A percentile compares a stretch with the other conserved stretches of the same genome.
These are phyloP conservation scores for Rugiboletus extremiorientalis DNA, from an alignment of 1,284 basidiomycete genomes.

Conservation along the genomic window DNA sequence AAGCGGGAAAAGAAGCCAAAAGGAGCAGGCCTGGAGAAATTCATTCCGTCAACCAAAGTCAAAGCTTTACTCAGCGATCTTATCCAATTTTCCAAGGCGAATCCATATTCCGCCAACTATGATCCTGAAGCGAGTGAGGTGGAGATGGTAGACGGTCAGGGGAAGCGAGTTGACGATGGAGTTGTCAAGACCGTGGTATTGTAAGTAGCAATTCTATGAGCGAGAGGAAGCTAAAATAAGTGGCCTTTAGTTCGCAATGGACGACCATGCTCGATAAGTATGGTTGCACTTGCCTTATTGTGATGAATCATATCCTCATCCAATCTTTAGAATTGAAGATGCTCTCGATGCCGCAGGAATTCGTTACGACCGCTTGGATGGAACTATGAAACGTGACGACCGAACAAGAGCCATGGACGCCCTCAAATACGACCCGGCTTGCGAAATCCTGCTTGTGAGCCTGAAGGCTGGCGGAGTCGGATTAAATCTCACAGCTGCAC, in stretches of 20 bases:
- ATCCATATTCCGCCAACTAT: slow-evolving; percentile 85
- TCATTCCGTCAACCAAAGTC: slow-evolving; percentile 85
- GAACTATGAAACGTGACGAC: slow-evolving; percentile 95
- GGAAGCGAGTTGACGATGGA: slow-evolving; percentile 66
- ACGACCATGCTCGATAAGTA: slow-evolving; percentile 94
- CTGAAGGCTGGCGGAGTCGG: slow-evolving; percentile 97
- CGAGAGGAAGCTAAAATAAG: slow-evolving; percentile 18
- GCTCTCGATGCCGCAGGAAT: slow-evolving; percentile 82
- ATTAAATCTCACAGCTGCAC: slow-evolving; percentile 90
- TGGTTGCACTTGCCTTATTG: slow-evolving; percentile 21
- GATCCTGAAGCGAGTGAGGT: slow-evolving; percentile 69
- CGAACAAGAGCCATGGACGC: slow-evolving; percentile 88
- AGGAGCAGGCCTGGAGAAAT: slow-evolving; percentile 54
- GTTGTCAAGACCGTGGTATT: slow-evolving; percentile 89
- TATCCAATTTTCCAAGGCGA: slow-evolving; percentile 70
- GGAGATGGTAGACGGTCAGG: slow-evolving; percentile 72
- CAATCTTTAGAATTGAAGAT: slow-evolving; percentile 71
- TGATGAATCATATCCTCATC: slow-evolving; percentile 12
- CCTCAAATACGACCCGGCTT: slow-evolving; percentile 79
- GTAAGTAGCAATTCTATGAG: slow-evolving; percentile 46
- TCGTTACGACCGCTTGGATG: slow-evolving; percentile 88
- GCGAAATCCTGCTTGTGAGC: slow-evolving; percentile 93
- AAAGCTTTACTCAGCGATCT: slow-evolving; percentile 76
- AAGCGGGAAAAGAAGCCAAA: slow-evolving; percentile 74
- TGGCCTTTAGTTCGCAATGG: slow-evolving; percentile 80